phyloP scores from a whole-genome alignment of 2,329 filamentous ascomycete genomes.

The Penicillium sp. region DNA sequence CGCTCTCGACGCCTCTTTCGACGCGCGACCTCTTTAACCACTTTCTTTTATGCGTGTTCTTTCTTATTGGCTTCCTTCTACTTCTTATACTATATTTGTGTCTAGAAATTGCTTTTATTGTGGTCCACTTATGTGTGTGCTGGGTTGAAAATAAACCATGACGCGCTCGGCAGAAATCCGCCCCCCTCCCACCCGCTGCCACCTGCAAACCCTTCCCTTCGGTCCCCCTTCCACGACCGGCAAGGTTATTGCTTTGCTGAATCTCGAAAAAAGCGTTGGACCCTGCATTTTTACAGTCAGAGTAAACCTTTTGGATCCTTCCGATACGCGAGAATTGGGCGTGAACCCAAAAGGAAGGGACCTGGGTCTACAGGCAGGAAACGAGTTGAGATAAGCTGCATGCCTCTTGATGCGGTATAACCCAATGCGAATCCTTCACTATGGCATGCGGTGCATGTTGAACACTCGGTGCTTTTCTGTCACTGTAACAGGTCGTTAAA shows the following conservation, averaged over 20 bases:
- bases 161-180: conserved; percentile 11
- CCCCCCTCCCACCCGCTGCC: background rate
- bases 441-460: background rate
- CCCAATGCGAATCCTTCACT: background rate
- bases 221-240: conserved; percentile 1
- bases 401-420: background rate
- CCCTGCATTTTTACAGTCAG: too few species aligned
- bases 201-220: conserved; percentile 1
- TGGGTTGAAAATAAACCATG: background rate
- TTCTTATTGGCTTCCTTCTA: background rate
- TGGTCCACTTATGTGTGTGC: background rate
- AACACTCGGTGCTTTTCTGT: background rate
- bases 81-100: background rate
- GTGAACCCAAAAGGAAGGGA: background rate
- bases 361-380: background rate
- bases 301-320: background rate
- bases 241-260: background rate
- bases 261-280: background rate
- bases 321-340: background rate
- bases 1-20: conserved; percentile 28
- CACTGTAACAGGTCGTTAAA: background rate
- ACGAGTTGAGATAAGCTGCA: background rate
- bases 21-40: conserved; percentile 19
- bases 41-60: background rate
- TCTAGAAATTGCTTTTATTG: background rate